Evolutionary conservation across 2,329 filamentous ascomycete genomes (phyloP).

Genomic region (Incumbomyces delicatus): DNA sequence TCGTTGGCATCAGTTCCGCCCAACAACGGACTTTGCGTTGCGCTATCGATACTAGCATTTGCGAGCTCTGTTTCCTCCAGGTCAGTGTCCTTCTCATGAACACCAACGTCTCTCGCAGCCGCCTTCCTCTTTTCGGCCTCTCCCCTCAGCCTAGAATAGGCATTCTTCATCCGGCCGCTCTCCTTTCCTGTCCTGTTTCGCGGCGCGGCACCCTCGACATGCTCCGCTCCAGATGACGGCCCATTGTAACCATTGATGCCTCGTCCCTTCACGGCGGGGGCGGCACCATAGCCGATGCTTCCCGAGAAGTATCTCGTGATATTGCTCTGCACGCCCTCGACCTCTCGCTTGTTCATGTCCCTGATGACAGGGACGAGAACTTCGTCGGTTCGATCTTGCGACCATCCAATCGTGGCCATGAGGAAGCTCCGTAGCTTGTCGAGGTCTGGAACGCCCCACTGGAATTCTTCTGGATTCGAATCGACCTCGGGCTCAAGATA

Average conservation of each 20-base stretch:
- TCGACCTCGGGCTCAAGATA: conserved; percentile 86
- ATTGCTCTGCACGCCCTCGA: conserved; percentile 89
- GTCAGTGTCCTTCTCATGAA: conserved; percentile 16
- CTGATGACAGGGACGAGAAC: conserved; percentile 89
- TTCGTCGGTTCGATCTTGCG: conserved; percentile 83
- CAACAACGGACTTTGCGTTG: no score
- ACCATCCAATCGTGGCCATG: conserved; percentile 90
- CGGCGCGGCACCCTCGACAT: conserved; percentile 35
- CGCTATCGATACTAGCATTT: no score
- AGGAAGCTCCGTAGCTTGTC: conserved; percentile 74
- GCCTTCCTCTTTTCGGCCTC: conserved; percentile 34
- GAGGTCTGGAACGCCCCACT: conserved; percentile 92
- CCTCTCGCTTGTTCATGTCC: conserved; percentile 83
- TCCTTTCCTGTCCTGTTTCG: conserved; percentile 52
- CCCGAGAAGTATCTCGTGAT: conserved; percentile 90
- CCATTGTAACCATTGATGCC: conserved; percentile 50
- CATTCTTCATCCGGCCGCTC: conserved; percentile 68
- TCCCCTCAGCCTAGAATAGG: conserved; percentile 57
- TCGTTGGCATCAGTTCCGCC: no score
- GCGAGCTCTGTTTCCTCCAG: conserved; percentile 8
- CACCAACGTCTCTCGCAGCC: conserved; percentile 28
- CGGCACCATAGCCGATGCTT: conserved; percentile 54
- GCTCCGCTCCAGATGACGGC: not conserved
- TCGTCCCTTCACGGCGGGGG: conserved; percentile 41
- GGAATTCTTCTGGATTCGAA: conserved; percentile 63